Percentiles rank a stretch among this genome's conserved stretches.
These are phyloP conservation scores for Trichoderma polysporum DNA, from an alignment of 2,329 filamentous ascomycete species.

Conservation along the genomic window DNA sequence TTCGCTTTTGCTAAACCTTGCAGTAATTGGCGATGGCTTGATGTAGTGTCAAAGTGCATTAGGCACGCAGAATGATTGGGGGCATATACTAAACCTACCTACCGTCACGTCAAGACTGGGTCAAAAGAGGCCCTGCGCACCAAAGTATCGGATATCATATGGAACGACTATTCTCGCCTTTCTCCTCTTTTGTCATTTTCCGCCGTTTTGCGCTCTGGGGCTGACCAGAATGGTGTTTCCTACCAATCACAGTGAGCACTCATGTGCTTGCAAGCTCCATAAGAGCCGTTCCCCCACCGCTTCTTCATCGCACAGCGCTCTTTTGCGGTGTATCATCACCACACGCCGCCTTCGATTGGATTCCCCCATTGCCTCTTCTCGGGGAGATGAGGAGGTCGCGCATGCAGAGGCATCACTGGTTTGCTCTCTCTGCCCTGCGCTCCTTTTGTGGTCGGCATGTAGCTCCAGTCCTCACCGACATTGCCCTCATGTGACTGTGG, in stretches of 20 bases:
- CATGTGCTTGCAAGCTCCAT: not conserved
- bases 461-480: not conserved
- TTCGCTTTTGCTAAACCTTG: not conserved
- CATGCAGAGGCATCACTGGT: not conserved
- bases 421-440: not conserved
- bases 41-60: not conserved
- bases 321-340: not conserved
- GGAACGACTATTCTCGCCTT: not conserved
- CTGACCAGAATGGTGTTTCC: not conserved
- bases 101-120: too few relatives aligned
- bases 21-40: not conserved
- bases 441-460: not conserved
- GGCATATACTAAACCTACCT: too few relatives aligned
- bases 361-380: not conserved
- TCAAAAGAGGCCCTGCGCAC: too few relatives aligned
- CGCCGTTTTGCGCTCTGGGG: too few relatives aligned
- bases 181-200: not conserved
- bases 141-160: not conserved
- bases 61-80: too few relatives aligned
- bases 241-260: not conserved
- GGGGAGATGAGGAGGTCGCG: not conserved
- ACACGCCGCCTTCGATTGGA: not conserved
- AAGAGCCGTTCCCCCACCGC: not conserved
- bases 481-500: not conserved
- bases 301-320: not conserved